Evolutionary conservation across 768 basidiomycete species (phyloP).

Genomic region (Punctularia strigosozonata): DNA sequence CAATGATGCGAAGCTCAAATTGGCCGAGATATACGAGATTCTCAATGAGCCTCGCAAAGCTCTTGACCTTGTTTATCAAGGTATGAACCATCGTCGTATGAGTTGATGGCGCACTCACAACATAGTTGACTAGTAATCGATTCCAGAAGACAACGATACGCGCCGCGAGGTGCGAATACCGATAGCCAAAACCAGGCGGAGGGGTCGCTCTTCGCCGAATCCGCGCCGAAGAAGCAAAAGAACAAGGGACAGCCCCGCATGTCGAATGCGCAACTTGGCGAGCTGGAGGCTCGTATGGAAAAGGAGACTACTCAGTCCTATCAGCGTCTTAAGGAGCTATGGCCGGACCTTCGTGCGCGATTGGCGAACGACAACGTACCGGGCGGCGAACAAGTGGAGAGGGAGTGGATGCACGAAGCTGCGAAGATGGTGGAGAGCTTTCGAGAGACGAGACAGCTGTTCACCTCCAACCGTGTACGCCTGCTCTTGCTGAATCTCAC

Average conservation of each 20-base stretch:
- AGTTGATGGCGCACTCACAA: background rate
- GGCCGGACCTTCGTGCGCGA: slow-evolving; percentile 40
- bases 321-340: slow-evolving; percentile 46
- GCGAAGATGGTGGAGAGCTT: slow-evolving; percentile 84
- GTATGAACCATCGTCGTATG: slow-evolving; percentile 23
- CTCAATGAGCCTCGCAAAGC: slow-evolving; percentile 72
- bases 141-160: slow-evolving; percentile 14
- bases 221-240: slow-evolving; percentile 26
- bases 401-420: slow-evolving; percentile 75
- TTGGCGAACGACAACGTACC: slow-evolving; percentile 21
- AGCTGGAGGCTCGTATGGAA: slow-evolving; percentile 56
- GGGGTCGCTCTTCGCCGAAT: slow-evolving; percentile 58
- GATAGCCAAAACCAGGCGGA: slow-evolving; percentile 13
- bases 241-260: slow-evolving; percentile 34
- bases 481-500: too few relatives aligned
- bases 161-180: slow-evolving; percentile 5
- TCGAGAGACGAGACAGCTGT: slow-evolving; percentile 76
- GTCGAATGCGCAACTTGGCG: slow-evolving; percentile 44
- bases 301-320: slow-evolving; percentile 51
- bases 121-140: slow-evolving; percentile 21
- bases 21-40: slow-evolving; percentile 86
- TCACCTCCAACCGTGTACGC: slow-evolving; percentile 64
- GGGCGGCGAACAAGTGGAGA: slow-evolving; percentile 38
- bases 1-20: slow-evolving; percentile 77
- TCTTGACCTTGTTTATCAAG: slow-evolving; percentile 74